These are phyloP conservation scores for Claviceps lovelessii DNA, from an alignment of 2,329 filamentous ascomycete species.

Conservation along the genomic window DNA sequence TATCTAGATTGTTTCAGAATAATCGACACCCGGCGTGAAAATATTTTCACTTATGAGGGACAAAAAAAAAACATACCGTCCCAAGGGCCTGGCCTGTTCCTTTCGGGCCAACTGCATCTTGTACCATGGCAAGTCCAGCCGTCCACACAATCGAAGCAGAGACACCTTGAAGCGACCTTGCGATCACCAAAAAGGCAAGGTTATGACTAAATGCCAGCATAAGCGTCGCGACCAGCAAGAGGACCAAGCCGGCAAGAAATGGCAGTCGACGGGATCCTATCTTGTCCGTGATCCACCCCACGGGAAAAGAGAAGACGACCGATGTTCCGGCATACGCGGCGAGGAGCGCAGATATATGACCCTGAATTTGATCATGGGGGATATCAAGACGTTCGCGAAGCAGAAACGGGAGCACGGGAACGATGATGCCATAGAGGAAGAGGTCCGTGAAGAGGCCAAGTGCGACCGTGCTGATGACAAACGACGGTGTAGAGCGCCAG, in stretches of 20 bases:
- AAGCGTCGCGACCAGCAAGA: background rate
- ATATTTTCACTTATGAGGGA: too few species aligned
- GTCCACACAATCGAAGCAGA: background rate
- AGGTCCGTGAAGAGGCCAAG: constrained; percentile 5
- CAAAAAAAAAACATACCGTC: background rate
- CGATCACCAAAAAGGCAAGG: background rate
- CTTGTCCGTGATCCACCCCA: background rate
- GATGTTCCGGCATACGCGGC: background rate
- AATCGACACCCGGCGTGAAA: too few species aligned
- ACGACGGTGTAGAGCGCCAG: background rate
- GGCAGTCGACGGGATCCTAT: background rate
- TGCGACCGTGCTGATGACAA: constrained; percentile 1
- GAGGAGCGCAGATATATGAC: background rate
- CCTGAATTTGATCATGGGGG: background rate
- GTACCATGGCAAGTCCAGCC: background rate
- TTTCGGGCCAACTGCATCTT: background rate
- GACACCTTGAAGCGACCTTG: background rate
- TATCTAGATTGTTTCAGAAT: background rate
- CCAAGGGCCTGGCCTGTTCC: background rate
- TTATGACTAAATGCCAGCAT: background rate
- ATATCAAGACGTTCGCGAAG: constrained; percentile 4
- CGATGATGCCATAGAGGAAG: constrained; percentile 6
- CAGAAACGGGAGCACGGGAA: constrained; percentile 4
- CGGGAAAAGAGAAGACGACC: background rate
- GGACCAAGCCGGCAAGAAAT: background rate